phyloP scores from a whole-genome alignment of 805 yeast species.

The Schizosaccharomyces japonicus region DNA sequence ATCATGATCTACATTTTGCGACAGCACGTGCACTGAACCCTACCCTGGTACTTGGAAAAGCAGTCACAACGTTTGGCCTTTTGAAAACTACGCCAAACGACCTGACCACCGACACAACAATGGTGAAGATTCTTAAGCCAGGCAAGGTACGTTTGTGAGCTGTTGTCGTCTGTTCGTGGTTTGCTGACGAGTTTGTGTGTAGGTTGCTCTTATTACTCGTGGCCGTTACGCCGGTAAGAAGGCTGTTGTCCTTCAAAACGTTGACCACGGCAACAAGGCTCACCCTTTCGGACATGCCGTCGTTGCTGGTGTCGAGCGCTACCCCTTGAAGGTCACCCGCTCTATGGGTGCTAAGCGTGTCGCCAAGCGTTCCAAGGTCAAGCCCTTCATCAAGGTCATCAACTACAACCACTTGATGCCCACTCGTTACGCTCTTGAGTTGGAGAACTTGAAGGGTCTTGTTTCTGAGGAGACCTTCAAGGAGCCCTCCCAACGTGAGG shows the following conservation, averaged over 20 bases:
- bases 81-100: neutral
- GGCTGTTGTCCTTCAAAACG: conserved; percentile 95
- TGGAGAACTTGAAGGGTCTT: conserved; percentile 78
- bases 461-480: conserved; percentile 81
- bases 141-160: conserved; percentile 29
- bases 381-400: conserved; percentile 96
- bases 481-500: conserved; percentile 96
- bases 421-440: conserved; percentile 96
- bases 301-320: conserved; percentile 97
- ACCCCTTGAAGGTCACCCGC: conserved; percentile 91
- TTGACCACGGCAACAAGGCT: conserved; percentile 94
- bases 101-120: conserved; percentile 2
- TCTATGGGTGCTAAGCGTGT: conserved; percentile 85
- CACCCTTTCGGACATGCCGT: conserved; percentile 98
- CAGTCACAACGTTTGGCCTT: conserved; percentile 4
- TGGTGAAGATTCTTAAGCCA: conserved; percentile 6
- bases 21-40: neutral
- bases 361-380: conserved; percentile 87
- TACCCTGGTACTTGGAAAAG: neutral
- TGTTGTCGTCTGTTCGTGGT: neutral
- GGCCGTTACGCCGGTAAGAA: conserved; percentile 99
- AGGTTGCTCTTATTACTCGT: conserved; percentile 62
- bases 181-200: neutral
- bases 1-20: too few species aligned
- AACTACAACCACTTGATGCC: conserved; percentile 99